Percentiles rank a stretch among this genome's conserved stretches.
Evolutionary conservation across 139 green algal genomes (phyloP).

Genomic region (Zygnema cylindricum): DNA sequence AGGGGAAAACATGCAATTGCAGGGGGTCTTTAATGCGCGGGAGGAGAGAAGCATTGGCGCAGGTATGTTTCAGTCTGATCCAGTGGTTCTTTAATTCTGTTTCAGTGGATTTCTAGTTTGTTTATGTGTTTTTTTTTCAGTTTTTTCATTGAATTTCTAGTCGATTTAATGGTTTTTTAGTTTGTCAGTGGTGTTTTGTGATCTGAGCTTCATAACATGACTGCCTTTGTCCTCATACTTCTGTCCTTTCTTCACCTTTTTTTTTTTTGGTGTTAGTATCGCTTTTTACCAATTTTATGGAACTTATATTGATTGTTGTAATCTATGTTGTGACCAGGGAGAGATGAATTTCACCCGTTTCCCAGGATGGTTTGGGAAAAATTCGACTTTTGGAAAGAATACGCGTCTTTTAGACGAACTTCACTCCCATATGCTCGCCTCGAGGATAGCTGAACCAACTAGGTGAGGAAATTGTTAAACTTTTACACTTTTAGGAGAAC

Average conservation of each 20-base stretch:
- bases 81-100: constrained; percentile 3
- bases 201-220: no score
- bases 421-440: constrained; percentile 79
- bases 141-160: no score
- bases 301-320: no score
- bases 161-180: no score
- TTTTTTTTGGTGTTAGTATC: no score
- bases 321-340: constrained; percentile 45
- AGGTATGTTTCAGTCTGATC: background rate
- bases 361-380: constrained; percentile 90
- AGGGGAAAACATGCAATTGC: background rate
- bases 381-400: constrained; percentile 85
- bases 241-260: background rate
- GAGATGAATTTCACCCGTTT: constrained; percentile 80
- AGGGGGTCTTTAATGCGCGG: constrained; percentile 78
- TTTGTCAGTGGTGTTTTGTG: no score
- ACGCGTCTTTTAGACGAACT: constrained; percentile 86
- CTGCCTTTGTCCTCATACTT: background rate
- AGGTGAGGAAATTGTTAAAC: background rate
- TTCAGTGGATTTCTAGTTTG: background rate
- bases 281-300: no score
- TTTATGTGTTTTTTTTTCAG: no score
- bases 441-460: constrained; percentile 22
- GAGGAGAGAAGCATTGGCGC: constrained; percentile 65
- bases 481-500: background rate